Evolutionary conservation across 306 rosid species (phyloP).

Genomic region (Delonix regia): DNA sequence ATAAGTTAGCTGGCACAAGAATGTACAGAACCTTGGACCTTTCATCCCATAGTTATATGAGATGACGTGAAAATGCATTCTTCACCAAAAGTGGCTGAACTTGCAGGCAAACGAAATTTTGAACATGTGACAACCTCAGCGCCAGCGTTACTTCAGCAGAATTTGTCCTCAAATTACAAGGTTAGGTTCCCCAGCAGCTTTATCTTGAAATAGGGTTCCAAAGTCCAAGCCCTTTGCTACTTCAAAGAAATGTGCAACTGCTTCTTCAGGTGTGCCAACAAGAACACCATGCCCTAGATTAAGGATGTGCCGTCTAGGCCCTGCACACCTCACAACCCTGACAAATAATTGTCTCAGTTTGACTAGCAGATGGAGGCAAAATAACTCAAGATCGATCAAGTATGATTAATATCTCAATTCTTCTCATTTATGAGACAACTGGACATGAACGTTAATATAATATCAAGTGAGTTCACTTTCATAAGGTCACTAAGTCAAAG

Average conservation of each 20-base stretch:
- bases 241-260: conserved; percentile 96
- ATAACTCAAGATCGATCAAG: neutral
- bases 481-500: neutral
- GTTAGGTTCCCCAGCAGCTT: conserved; percentile 51
- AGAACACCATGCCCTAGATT: conserved; percentile 97
- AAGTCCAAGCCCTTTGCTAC: conserved; percentile 84
- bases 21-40: conserved; percentile 40
- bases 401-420: neutral
- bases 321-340: conserved; percentile 96
- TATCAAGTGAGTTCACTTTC: neutral
- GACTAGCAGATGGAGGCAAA: conserved; percentile 8
- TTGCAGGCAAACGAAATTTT: conserved; percentile 27
- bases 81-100: conserved; percentile 28
- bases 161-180: conserved; percentile 52
- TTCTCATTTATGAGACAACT: neutral
- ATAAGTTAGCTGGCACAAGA: conserved; percentile 39
- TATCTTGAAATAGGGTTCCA: conserved; percentile 53
- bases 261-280: conserved; percentile 92
- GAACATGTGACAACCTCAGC: neutral
- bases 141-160: neutral
- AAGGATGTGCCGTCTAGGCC: conserved; percentile 91
- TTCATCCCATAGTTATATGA: conserved; percentile 36
- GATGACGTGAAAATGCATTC: conserved; percentile 32
- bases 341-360: conserved; percentile 19
- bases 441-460: neutral